Conservation (phyloP, 306 rosid species). For the Lagenaria siceraria region DNA sequence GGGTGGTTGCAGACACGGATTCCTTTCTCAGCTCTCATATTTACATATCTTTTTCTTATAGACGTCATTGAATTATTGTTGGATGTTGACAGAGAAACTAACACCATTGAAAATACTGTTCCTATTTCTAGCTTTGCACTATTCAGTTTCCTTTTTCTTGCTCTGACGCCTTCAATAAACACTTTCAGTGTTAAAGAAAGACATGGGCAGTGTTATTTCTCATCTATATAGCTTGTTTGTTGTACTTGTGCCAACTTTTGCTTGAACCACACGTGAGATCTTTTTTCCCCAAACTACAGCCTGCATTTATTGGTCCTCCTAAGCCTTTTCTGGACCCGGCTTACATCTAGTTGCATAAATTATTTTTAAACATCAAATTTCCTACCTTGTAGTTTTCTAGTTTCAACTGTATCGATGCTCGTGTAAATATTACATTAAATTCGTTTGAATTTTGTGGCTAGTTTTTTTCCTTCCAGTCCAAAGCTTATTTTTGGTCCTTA, state of each 20-base stretch:
- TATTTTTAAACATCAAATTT: not conserved
- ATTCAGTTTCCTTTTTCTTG: not conserved
- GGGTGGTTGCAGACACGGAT: constrained; percentile 5
- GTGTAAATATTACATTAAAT: not conserved
- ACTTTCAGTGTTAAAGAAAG: not conserved
- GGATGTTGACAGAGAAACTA: constrained; percentile 5
- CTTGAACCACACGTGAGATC: not conserved
- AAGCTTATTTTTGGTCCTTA: not conserved
- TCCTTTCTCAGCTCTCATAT: not conserved
- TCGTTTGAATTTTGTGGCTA: not conserved
- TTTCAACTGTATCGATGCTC: not conserved
- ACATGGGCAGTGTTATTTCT: not conserved
- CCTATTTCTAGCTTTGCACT: not conserved
- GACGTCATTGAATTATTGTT: not conserved
- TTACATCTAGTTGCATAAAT: not conserved
- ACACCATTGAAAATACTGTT: not conserved
- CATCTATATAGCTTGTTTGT: not conserved
- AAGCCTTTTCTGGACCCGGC: not conserved
- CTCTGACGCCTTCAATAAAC: not conserved
- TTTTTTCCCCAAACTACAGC: not conserved
- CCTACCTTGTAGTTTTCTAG: not conserved
- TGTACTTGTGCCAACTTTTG: not conserved
- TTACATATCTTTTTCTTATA: not conserved
- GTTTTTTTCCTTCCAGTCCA: not conserved
- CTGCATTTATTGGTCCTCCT: not conserved